Conservation (phyloP, 2,329 filamentous ascomycete genomes). For the Fusarium sp. region DNA sequence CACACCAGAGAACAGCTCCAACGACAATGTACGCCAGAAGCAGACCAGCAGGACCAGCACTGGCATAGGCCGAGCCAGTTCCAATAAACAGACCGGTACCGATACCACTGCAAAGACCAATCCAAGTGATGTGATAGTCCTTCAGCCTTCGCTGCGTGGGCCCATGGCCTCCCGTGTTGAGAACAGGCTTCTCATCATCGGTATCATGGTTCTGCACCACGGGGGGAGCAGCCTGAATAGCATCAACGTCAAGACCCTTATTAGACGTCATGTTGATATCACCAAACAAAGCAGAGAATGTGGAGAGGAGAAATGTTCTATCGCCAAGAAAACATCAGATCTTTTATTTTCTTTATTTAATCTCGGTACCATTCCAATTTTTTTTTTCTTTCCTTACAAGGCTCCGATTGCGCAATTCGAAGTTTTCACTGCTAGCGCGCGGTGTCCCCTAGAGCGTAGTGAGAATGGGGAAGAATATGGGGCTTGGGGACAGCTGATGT, state of each 20-base stretch:
- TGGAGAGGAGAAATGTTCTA: neutral
- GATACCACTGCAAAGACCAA: slow-evolving; percentile 38
- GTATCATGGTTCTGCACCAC: neutral
- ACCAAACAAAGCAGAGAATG: neutral
- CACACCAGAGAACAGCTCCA: slow-evolving; percentile 37
- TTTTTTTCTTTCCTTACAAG: neutral
- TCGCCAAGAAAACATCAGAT: neutral
- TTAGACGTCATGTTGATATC: slow-evolving; percentile 4
- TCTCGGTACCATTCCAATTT: neutral
- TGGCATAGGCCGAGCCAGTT: slow-evolving; percentile 38
- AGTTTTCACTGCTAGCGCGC: slow-evolving; percentile 27
- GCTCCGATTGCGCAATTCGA: slow-evolving; percentile 37
- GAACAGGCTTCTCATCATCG: slow-evolving; percentile 26
- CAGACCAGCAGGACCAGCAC: slow-evolving; percentile 36
- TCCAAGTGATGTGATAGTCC: slow-evolving; percentile 39
- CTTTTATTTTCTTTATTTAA: neutral
- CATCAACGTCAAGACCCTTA: neutral
- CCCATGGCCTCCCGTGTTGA: slow-evolving; percentile 36
- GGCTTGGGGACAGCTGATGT: neutral
- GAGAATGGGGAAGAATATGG: slow-evolving; percentile 22
- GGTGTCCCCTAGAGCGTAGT: slow-evolving; percentile 8
- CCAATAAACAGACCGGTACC: slow-evolving; percentile 40
- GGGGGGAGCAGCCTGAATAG: slow-evolving; percentile 14
- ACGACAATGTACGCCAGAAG: slow-evolving; percentile 36
- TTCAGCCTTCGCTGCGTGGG: slow-evolving; percentile 36